Percentiles rank a stretch among this genome's conserved stretches.
These are phyloP conservation scores for Syzygium aromaticum DNA, from an alignment of 345 rosid genomes.

Conservation along the genomic window DNA sequence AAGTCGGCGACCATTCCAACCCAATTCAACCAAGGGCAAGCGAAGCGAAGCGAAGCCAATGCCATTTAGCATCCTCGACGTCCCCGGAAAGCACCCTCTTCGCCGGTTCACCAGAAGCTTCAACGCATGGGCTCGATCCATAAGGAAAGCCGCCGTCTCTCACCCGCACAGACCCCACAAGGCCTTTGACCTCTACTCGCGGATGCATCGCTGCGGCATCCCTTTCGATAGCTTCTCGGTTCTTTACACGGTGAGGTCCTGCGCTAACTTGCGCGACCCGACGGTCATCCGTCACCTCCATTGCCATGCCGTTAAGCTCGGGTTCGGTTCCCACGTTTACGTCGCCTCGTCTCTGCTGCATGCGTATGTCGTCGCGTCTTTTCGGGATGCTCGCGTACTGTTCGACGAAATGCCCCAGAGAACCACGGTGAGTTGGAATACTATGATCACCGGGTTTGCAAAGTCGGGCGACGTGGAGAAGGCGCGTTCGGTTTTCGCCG, in stretches of 20 bases:
- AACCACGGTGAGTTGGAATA: conserved; percentile 48
- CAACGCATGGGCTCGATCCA: conserved; percentile 12
- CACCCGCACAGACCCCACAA: conserved; percentile 13
- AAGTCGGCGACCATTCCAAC: background rate
- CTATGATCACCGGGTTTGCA: conserved; percentile 43
- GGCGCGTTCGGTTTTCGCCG: conserved; percentile 30
- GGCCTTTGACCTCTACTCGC: conserved; percentile 15
- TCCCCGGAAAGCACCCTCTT: background rate
- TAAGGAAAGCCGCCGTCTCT: conserved; percentile 28
- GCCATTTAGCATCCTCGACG: background rate
- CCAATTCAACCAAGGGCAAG: background rate
- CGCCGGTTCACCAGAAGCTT: background rate
- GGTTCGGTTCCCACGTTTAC: conserved; percentile 27
- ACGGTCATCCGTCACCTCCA: conserved; percentile 22
- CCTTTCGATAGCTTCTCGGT: conserved; percentile 40
- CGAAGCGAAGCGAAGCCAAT: background rate
- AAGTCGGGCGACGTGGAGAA: conserved; percentile 22
- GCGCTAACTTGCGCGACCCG: conserved; percentile 8
- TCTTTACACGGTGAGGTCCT: conserved; percentile 38
- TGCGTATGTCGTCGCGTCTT: conserved; percentile 24
- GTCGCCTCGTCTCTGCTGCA: conserved; percentile 36
- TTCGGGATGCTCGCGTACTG: conserved; percentile 31
- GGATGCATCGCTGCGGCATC: conserved; percentile 19
- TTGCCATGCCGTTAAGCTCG: conserved; percentile 21
- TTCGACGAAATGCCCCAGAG: conserved; percentile 44